phyloP scores from a whole-genome alignment of 371 early-diverging fungal species.

The Capniomyces stellatus region DNA sequence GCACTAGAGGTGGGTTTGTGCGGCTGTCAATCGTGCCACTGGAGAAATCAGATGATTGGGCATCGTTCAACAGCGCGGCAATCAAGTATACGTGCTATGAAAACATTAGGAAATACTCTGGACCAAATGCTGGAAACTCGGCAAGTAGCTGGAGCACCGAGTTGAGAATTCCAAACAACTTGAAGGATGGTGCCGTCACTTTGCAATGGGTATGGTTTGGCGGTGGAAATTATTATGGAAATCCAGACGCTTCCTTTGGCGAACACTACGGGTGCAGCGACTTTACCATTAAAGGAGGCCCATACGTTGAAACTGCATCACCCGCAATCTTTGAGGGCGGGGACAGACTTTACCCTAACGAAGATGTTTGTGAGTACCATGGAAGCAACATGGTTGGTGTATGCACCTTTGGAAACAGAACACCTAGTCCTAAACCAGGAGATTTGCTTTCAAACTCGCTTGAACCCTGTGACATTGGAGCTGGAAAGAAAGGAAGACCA shows the following conservation, averaged over 20 bases:
- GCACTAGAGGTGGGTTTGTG: constrained; percentile 42
- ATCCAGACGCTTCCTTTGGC: constrained; percentile 29
- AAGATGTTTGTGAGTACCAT: constrained; percentile 35
- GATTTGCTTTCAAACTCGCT: constrained; percentile 25
- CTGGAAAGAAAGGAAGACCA: constrained; percentile 11
- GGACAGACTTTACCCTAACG: constrained; percentile 28
- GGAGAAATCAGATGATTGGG: constrained; percentile 29
- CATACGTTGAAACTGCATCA: background rate
- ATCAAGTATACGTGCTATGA: constrained; percentile 37
- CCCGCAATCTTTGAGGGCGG: constrained; percentile 27
- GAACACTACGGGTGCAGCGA: constrained; percentile 36
- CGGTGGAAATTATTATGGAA: constrained; percentile 32
- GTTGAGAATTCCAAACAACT: constrained; percentile 28
- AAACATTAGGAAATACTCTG: constrained; percentile 30
- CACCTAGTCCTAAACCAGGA: constrained; percentile 14
- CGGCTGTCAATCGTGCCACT: constrained; percentile 35
- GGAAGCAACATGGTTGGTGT: constrained; percentile 32
- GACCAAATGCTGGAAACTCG: constrained; percentile 18
- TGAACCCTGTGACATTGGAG: constrained; percentile 21
- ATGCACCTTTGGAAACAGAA: constrained; percentile 27
- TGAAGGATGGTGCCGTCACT: constrained; percentile 32
- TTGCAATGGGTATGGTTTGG: constrained; percentile 44
- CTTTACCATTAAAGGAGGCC: constrained; percentile 28
- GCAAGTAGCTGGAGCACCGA: constrained; percentile 22
- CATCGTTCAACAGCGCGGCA: constrained; percentile 27